phyloP scores from a whole-genome alignment of 768 basidiomycete genomes.

The Mycena crocata region DNA sequence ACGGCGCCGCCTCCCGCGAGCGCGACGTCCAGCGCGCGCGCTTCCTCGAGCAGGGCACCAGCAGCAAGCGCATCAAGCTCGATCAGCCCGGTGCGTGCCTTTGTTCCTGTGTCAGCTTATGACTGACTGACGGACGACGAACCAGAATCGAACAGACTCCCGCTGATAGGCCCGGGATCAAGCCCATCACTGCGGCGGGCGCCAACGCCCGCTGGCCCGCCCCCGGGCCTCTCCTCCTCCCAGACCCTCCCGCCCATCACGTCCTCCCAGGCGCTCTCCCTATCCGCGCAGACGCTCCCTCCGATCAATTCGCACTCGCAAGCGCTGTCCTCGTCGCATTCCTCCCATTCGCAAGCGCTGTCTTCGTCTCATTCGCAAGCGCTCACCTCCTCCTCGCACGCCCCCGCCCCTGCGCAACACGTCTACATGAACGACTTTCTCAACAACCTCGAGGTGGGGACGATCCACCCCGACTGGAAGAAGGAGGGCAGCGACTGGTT shows the following conservation, averaged over 20 bases:
- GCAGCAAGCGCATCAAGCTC: slow-evolving; percentile 28
- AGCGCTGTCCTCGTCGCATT: too few relatives aligned
- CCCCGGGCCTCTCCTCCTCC: too few relatives aligned
- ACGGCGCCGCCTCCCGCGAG: slow-evolving; percentile 8
- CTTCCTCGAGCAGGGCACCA: slow-evolving; percentile 29
- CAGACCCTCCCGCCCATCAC: too few relatives aligned
- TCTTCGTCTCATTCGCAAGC: slow-evolving; percentile 21
- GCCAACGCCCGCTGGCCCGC: slow-evolving; percentile 20
- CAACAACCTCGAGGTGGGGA: slow-evolving; percentile 50
- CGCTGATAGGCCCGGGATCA: slow-evolving; percentile 34
- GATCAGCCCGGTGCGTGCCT: slow-evolving; percentile 18
- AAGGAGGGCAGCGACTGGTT: slow-evolving; percentile 91
- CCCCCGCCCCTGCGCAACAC: slow-evolving; percentile 22
- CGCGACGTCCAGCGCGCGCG: slow-evolving; percentile 31
- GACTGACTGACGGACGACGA: neutral
- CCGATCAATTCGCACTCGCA: too few relatives aligned
- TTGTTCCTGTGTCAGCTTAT: neutral
- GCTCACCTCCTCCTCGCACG: slow-evolving; percentile 11
- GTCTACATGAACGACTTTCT: slow-evolving; percentile 39
- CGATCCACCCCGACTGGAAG: slow-evolving; percentile 65
- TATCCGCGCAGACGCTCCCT: too few relatives aligned
- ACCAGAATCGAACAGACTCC: slow-evolving; percentile 24
- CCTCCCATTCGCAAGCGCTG: too few relatives aligned
- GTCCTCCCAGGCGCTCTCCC: too few relatives aligned
- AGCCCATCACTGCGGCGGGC: slow-evolving; percentile 31